These are phyloP conservation scores for Penicillium longicatenatum DNA, from an alignment of 495 filamentous ascomycete genomes.

Conservation along the genomic window DNA sequence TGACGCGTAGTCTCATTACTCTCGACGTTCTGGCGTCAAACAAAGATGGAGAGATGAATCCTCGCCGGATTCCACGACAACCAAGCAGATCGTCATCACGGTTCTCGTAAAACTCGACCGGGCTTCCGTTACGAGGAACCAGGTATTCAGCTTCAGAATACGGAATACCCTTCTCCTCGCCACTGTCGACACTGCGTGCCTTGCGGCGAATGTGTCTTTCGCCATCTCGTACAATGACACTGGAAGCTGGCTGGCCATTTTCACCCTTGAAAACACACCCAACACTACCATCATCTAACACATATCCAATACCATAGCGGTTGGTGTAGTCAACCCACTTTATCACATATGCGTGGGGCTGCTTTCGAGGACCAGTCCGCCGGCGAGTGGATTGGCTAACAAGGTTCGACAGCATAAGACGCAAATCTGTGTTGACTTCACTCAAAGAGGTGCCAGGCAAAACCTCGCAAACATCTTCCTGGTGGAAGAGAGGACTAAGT, in stretches of 20 bases:
- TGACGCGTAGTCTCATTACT: conserved; percentile 47
- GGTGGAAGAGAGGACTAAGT: conserved; percentile 41
- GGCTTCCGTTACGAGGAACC: conserved; percentile 60
- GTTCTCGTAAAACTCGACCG: conserved; percentile 83
- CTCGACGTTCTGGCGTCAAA: conserved; percentile 48
- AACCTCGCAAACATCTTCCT: conserved; percentile 38
- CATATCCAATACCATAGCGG: conserved; percentile 84
- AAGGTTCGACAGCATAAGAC: conserved; percentile 46
- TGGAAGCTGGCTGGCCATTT: conserved; percentile 61
- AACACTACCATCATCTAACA: conserved; percentile 80
- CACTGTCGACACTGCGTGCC: conserved; percentile 57
- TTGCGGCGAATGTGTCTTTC: conserved; percentile 52
- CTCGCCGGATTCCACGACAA: conserved; percentile 60
- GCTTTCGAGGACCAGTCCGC: conserved; percentile 31
- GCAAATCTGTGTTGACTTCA: conserved; percentile 44
- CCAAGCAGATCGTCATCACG: conserved; percentile 49
- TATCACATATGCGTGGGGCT: conserved; percentile 60
- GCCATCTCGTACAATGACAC: conserved; percentile 67
- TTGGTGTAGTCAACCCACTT: conserved; percentile 98
- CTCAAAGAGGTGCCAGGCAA: conserved; percentile 41
- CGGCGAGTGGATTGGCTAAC: conserved; percentile 38
- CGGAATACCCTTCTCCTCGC: conserved; percentile 53
- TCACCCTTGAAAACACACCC: conserved; percentile 77
- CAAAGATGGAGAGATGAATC: conserved; percentile 59
- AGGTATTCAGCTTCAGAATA: conserved; percentile 64